Conservation (phyloP, 2,329 filamentous ascomycete species). For the Lasiodiplodia sp. region DNA sequence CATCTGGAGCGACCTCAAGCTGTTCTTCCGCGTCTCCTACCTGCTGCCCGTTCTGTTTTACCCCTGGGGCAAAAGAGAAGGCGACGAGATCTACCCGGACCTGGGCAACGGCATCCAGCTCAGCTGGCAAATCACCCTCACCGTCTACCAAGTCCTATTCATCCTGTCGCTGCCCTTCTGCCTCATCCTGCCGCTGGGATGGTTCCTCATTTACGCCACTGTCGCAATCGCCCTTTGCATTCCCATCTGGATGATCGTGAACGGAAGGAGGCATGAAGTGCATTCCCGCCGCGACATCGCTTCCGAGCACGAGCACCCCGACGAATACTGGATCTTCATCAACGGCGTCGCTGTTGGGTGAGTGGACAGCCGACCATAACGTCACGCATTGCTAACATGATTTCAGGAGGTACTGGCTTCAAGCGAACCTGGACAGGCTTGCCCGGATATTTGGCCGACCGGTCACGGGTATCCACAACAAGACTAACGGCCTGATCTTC, state of each 20-base stretch:
- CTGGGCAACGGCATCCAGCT: slow-evolving; percentile 64
- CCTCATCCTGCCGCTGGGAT: slow-evolving; percentile 55
- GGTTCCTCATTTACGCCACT: slow-evolving; percentile 40
- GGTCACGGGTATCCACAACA: slow-evolving; percentile 77
- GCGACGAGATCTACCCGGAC: slow-evolving; percentile 69
- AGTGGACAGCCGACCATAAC: slow-evolving; percentile 34
- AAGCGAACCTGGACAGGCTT: slow-evolving; percentile 73
- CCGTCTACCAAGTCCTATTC: slow-evolving; percentile 67
- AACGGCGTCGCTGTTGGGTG: slow-evolving; percentile 74
- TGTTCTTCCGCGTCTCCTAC: slow-evolving; percentile 33
- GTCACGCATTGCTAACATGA: slow-evolving; percentile 28
- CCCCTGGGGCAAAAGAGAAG: slow-evolving; percentile 32
- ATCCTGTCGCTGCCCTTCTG: slow-evolving; percentile 63
- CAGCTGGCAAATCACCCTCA: slow-evolving; percentile 64
- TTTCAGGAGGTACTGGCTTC: slow-evolving; percentile 43
- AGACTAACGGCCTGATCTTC: slow-evolving; percentile 74
- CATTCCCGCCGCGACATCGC: slow-evolving; percentile 64
- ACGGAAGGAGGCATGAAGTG: slow-evolving; percentile 49
- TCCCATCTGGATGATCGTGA: slow-evolving; percentile 43
- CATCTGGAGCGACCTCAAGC: slow-evolving; percentile 35
- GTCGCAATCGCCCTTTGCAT: slow-evolving; percentile 41
- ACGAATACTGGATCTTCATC: slow-evolving; percentile 81
- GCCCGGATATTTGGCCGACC: slow-evolving; percentile 75
- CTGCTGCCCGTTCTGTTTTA: slow-evolving; percentile 34
- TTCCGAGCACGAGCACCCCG: slow-evolving; percentile 44